Conservation (phyloP, 345 rosid species). For the Acer negundo region DNA sequence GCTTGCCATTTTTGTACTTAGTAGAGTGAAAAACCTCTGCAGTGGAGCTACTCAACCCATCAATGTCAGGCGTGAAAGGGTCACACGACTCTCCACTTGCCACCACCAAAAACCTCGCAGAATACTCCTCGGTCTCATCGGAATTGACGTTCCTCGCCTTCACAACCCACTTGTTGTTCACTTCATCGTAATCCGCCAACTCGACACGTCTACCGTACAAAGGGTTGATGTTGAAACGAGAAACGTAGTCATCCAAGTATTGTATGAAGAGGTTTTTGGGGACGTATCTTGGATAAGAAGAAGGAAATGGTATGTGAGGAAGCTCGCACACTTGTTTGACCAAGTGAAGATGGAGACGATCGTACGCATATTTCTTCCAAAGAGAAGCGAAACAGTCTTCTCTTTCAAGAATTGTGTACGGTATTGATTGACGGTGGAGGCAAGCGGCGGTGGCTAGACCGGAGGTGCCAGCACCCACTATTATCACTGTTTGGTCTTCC, state of each 20-base stretch:
- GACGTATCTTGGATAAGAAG: slow-evolving; percentile 43
- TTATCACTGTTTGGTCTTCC: slow-evolving; percentile 37
- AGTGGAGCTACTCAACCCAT: slow-evolving; percentile 43
- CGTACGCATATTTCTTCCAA: slow-evolving; percentile 67
- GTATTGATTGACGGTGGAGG: slow-evolving; percentile 53
- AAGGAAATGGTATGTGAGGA: slow-evolving; percentile 56
- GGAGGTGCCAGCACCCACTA: slow-evolving; percentile 81
- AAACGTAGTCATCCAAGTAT: slow-evolving; percentile 61
- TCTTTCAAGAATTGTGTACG: slow-evolving; percentile 65
- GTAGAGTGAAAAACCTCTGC: slow-evolving; percentile 68
- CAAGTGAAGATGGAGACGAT: slow-evolving; percentile 78
- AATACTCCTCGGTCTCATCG: slow-evolving; percentile 50
- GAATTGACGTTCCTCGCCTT: slow-evolving; percentile 44
- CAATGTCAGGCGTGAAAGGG: slow-evolving; percentile 43
- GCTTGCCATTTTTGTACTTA: slow-evolving; percentile 45
- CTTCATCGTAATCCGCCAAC: slow-evolving; percentile 44
- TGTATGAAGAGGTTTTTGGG: slow-evolving; percentile 49
- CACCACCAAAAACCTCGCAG: slow-evolving; percentile 58
- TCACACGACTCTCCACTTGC: slow-evolving; percentile 63
- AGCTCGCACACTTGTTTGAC: slow-evolving; percentile 57
- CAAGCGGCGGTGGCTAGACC: slow-evolving; percentile 74
- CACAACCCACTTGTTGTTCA: slow-evolving; percentile 44
- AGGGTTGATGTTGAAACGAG: slow-evolving; percentile 57
- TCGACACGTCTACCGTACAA: slow-evolving; percentile 50
- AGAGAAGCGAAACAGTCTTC: slow-evolving; percentile 65